Percentiles rank a stretch among this genome's conserved stretches.
These are phyloP conservation scores for Epichloe glyceriae DNA, from an alignment of 2,329 filamentous ascomycete species.

Conservation along the genomic window DNA sequence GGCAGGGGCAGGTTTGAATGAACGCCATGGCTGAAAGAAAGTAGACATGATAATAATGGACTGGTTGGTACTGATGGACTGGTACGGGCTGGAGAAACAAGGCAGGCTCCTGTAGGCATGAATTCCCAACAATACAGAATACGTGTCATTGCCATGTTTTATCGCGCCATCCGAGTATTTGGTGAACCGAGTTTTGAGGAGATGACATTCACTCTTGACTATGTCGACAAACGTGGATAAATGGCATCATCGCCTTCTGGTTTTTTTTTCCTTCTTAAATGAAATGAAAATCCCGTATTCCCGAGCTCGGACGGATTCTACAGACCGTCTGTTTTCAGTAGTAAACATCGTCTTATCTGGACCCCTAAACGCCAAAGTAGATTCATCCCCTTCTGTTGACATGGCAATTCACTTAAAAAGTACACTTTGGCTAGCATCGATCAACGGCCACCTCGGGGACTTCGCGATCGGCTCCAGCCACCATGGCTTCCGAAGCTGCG, in stretches of 20 bases:
- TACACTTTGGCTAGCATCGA: background rate
- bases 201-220: too few species aligned
- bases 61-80: too few species aligned
- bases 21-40: background rate
- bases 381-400: background rate
- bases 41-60: background rate
- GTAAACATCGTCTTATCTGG: background rate
- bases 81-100: too few species aligned
- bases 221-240: too few species aligned
- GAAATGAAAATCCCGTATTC: background rate
- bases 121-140: background rate
- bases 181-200: too few species aligned
- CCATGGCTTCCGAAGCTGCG: slow-evolving; percentile 31
- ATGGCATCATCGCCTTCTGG: background rate
- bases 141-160: too few species aligned
- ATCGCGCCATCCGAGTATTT: too few species aligned
- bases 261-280: background rate
- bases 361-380: background rate
- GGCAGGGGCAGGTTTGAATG: background rate
- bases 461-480: slow-evolving; percentile 28
- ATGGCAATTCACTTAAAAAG: background rate
- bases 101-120: background rate
- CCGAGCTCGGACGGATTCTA: background rate
- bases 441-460: slow-evolving; percentile 23
- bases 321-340: background rate